phyloP scores from a whole-genome alignment of 192 early-diverging fungal genomes.

The Coemansia furcata region DNA sequence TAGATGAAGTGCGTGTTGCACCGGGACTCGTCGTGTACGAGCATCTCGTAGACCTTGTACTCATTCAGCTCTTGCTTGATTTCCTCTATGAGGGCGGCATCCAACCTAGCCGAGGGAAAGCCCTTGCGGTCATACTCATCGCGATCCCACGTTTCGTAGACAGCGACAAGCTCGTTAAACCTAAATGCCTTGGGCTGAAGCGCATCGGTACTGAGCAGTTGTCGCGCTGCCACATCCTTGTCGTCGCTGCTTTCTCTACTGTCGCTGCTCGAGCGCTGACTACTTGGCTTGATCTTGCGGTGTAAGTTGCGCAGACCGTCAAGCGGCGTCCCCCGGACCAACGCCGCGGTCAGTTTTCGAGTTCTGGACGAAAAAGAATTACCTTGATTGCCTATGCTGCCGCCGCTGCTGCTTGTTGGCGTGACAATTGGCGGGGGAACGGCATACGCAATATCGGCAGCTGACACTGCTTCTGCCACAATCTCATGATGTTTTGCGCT shows the following conservation, averaged over 20 bases:
- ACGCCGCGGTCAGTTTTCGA: conserved; percentile 25
- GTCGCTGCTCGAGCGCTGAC: neutral
- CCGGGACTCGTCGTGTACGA: conserved; percentile 76
- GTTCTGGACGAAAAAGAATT: conserved; percentile 14
- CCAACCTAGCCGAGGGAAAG: conserved; percentile 75
- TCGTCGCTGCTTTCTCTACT: conserved; percentile 1
- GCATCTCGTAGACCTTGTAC: conserved; percentile 91
- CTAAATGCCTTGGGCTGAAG: conserved; percentile 28
- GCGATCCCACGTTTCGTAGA: conserved; percentile 67
- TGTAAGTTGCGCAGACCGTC: conserved; percentile 31
- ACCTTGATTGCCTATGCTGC: neutral
- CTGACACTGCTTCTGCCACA: neutral
- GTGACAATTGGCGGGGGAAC: neutral
- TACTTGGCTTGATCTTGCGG: conserved; percentile 18
- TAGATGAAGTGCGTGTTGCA: conserved; percentile 71
- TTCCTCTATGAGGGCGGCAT: conserved; percentile 76
- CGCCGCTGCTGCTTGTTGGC: neutral
- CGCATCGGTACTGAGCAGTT: neutral
- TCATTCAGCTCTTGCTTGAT: conserved; percentile 95
- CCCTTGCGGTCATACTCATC: conserved; percentile 88
- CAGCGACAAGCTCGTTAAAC: conserved; percentile 55
- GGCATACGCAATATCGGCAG: neutral
- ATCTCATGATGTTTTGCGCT: neutral
- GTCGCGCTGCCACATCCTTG: neutral
- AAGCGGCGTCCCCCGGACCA: conserved; percentile 27